Base-by-base conservation (phyloP, 2,329 filamentous ascomycete species). In the Metarhizium sp. region DNA sequence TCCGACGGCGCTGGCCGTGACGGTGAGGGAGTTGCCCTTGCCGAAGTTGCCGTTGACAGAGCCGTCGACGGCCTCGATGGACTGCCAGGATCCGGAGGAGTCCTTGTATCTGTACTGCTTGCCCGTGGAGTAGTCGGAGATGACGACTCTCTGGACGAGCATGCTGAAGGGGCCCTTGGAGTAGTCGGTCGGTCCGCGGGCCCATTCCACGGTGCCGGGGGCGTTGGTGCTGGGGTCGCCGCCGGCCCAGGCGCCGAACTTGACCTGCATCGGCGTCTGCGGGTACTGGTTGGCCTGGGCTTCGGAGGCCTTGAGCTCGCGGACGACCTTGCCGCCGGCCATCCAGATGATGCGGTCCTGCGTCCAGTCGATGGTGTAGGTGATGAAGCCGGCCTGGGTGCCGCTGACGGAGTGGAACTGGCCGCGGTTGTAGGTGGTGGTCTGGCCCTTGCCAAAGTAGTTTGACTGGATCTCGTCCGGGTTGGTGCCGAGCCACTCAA, bases 391-490 rank as follows among this genome's bases (percentile, higher is more conserved):
- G 51, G 77, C 77, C 69, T 96, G 91, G 59, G 87, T 94, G 63
- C 79, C 80, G 73, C 59, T 76, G 75, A 74, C 69, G 4, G 82
- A 73, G 70, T 95, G 89, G 69, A 90, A 92, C 57, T 88, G 85
- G 59, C 90, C 92, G 55, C 94, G 87, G 73, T 95, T 90, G 76
- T 92, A 95, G n/a, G 81, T 81, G 34, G 81, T 86, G 0, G 90
- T 92, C 62, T 88, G 80, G 53, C 92, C 94, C 72, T 97, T 96
- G 69, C 91, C 90, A 64, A 99, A 99, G 74, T 95, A 99, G 73
- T 99, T 99, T 63, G 85, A 88, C 73, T 99, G 94, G n/a, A 96
- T 88, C 70, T 95, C 79, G 56, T 77, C 75, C 60, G 80, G 73
- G 66, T 89, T 81, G 55, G 86, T 84, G 56, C 94, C 94, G 29